Evolutionary conservation across 805 yeast species (phyloP), one percentile per base, ranked within the genome.

Genomic region (Kregervanrija pseudodelftensis): DNA sequence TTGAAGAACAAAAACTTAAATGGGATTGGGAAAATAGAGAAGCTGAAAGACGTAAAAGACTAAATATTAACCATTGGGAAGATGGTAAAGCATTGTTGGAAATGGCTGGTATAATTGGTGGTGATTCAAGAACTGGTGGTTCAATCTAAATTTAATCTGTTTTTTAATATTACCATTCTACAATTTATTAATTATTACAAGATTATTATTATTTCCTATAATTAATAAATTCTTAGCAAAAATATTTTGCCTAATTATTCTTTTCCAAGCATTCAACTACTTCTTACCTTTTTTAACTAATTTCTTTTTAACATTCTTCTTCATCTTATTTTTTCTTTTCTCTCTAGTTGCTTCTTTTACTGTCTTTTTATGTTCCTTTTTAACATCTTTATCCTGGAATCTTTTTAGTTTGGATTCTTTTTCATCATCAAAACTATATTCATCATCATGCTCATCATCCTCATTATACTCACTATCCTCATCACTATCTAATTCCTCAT

Each of bases 21-120:
- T 85, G 95, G 93, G 89, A 82, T 54, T 89, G 96, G 96, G 97
- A 91, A 58, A 84, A 82, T 57, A 70, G 79, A 40, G 96, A 88
- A 59, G 95, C 95, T 0, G 75, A 79, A 53, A 81, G 88, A 33
- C 70, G 97, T 42, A 84, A 82, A 54, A 71, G 76, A 30, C 75
- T 89, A 2, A 87, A 89, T 56, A 52, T 81, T 31, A 71, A 74
- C 42, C 76, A 74, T 45, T 58, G 84, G 52, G 85, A 85, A 2
- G 97, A 90, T 54, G 96, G 88, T 42, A 65, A 88, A 45, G 95
- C 96, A 0, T 68, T 90, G 40, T 65, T 90, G 49, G 97, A 89
- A 53, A 74, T 90, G 87, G 96, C 87, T 0, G 82, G 82, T 0
- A 57, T 77, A 37, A 72, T 75, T 5, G 80, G 81, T 1, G 65